Evolutionary conservation across 495 filamentous ascomycete species (phyloP).

Genomic region (Podospora bellae-mahoneyi): DNA sequence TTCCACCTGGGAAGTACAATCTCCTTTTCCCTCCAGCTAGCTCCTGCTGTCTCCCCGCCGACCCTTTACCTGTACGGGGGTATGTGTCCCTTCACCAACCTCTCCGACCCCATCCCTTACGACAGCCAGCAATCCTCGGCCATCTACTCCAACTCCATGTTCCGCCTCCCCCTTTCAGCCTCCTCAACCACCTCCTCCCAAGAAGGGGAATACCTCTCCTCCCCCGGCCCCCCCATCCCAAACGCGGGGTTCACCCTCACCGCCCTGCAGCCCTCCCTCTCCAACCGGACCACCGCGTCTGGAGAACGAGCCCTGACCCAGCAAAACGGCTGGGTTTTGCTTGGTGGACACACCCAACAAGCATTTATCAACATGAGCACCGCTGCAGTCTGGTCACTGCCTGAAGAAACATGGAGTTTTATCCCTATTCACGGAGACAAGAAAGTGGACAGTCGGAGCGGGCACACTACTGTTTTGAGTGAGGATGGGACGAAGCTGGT

Average conservation of each 20-base stretch:
- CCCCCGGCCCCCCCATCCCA: slow-evolving; percentile 63
- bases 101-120: slow-evolving; percentile 36
- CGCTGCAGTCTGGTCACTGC: slow-evolving; percentile 80
- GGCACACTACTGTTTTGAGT: slow-evolving; percentile 77
- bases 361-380: slow-evolving; percentile 94
- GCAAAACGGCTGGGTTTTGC: slow-evolving; percentile 71
- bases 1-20: slow-evolving; percentile 66
- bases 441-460: slow-evolving; percentile 70
- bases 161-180: slow-evolving; percentile 48
- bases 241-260: slow-evolving; percentile 88
- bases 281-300: slow-evolving; percentile 51
- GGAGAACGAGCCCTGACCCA: slow-evolving; percentile 44
- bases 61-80: slow-evolving; percentile 78
- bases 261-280: slow-evolving; percentile 52
- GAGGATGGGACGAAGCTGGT: slow-evolving; percentile 71
- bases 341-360: slow-evolving; percentile 78
- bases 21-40: slow-evolving; percentile 59
- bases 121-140: slow-evolving; percentile 58
- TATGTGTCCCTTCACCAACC: slow-evolving; percentile 67
- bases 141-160: slow-evolving; percentile 74
- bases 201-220: slow-evolving; percentile 46
- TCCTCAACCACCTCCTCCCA: slow-evolving; percentile 28
- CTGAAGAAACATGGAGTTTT: slow-evolving; percentile 83
- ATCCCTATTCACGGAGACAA: slow-evolving; percentile 47
- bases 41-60: slow-evolving; percentile 44